Conservation (phyloP, 768 basidiomycete species). For the Suillus subaureus region DNA sequence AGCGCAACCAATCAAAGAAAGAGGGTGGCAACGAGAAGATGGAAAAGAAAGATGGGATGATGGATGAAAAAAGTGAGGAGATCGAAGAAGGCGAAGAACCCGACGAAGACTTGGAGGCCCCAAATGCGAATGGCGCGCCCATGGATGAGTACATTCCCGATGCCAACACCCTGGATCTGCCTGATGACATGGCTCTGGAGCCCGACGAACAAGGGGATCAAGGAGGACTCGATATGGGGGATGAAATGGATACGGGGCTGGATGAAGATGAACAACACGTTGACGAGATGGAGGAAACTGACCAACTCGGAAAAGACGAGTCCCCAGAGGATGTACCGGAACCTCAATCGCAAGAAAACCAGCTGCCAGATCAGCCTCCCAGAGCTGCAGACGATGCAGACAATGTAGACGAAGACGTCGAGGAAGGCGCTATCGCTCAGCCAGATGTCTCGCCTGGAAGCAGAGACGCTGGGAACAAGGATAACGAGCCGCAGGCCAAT, state of each 20-base stretch:
- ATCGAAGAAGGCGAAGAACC: slow-evolving; percentile 32
- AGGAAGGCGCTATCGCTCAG: slow-evolving; percentile 31
- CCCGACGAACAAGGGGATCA: slow-evolving; percentile 33
- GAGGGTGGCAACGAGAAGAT: slow-evolving; percentile 37
- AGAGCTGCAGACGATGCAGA: slow-evolving; percentile 27
- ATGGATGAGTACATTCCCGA: slow-evolving; percentile 80
- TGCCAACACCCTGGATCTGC: slow-evolving; percentile 83
- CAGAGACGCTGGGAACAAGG: slow-evolving; percentile 21
- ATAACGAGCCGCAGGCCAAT: slow-evolving; percentile 16
- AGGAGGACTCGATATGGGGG: slow-evolving; percentile 28
- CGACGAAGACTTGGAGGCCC: slow-evolving; percentile 43
- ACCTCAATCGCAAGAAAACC: slow-evolving; percentile 21
- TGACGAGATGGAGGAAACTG: slow-evolving; percentile 31
- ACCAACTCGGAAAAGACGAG: slow-evolving; percentile 21
- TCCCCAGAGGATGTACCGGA: slow-evolving; percentile 29
- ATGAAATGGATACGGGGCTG: slow-evolving; percentile 41
- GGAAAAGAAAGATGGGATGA: slow-evolving; percentile 30
- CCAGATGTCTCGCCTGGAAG: slow-evolving; percentile 39
- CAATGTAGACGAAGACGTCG: slow-evolving; percentile 31
- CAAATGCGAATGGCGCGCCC: slow-evolving; percentile 59
- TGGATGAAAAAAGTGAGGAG: slow-evolving; percentile 26
- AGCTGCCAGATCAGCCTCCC: slow-evolving; percentile 13
- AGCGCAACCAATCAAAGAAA: slow-evolving; percentile 46
- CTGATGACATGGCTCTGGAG: slow-evolving; percentile 79
- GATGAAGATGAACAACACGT: slow-evolving; percentile 30